These are phyloP conservation scores for Boechera stricta DNA, from an alignment of 345 rosid genomes.

Conservation along the genomic window DNA sequence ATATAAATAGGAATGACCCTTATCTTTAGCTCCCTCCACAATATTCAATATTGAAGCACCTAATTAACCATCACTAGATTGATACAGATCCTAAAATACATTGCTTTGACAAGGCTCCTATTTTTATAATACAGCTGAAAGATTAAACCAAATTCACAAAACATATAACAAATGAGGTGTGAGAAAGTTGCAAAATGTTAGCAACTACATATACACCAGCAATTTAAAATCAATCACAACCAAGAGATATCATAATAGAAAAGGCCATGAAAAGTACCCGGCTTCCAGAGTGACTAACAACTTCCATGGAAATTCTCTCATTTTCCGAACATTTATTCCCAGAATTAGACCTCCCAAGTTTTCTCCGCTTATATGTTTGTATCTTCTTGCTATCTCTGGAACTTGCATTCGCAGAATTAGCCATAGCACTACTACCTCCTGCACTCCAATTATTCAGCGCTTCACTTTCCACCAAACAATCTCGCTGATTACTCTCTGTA, in stretches of 20 bases:
- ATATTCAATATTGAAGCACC: slow-evolving; percentile 6
- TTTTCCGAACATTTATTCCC: slow-evolving; percentile 48
- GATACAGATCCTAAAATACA: not conserved
- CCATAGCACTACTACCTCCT: slow-evolving; percentile 34
- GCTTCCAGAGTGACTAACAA: slow-evolving; percentile 47
- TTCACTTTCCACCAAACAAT: slow-evolving; percentile 47
- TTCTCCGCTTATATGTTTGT: slow-evolving; percentile 81
- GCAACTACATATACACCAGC: slow-evolving; percentile 1
- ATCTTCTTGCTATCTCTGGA: slow-evolving; percentile 52
- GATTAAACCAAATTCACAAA: slow-evolving; percentile 9
- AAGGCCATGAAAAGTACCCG: slow-evolving; percentile 50
- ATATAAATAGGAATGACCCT: slow-evolving; percentile 1
- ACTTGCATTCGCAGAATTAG: slow-evolving; percentile 50
- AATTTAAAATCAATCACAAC: slow-evolving; percentile 15
- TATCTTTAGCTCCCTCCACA: not conserved
- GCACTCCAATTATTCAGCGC: slow-evolving; percentile 49
- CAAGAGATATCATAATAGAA: slow-evolving; percentile 1
- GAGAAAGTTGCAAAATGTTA: not conserved
- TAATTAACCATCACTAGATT: slow-evolving; percentile 16
- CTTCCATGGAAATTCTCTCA: slow-evolving; percentile 47
- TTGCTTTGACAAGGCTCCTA: not conserved
- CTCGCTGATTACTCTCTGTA: slow-evolving; percentile 37
- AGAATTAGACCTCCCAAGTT: slow-evolving; percentile 48
- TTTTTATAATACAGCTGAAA: not conserved
- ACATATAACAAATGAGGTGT: slow-evolving; percentile 5